Percentiles rank a stretch among this genome's conserved stretches.
phyloP scores from a whole-genome alignment of 192 early-diverging fungal species.

The Phlyctochytrium arcticum region DNA sequence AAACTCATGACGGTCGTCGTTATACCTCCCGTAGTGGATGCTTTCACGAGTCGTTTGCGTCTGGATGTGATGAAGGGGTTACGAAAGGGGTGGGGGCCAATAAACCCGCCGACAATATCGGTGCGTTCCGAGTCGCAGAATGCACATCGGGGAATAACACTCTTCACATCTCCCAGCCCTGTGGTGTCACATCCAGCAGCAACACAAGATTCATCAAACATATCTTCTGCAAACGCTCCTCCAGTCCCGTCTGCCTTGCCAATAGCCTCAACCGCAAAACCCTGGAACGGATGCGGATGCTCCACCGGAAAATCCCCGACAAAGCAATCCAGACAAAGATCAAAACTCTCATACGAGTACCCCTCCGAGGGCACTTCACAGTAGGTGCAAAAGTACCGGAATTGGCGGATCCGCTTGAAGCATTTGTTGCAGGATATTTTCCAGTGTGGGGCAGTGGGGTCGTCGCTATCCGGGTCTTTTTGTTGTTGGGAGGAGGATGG shows the following conservation, averaged over 20 bases:
- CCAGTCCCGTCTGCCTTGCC: too few species aligned
- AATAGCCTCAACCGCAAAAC: slow-evolving; percentile 68
- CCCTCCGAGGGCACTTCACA: slow-evolving; percentile 71
- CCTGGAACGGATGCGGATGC: slow-evolving; percentile 73
- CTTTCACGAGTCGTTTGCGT: neutral
- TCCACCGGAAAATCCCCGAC: slow-evolving; percentile 24
- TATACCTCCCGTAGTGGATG: too few species aligned
- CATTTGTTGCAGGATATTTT: slow-evolving; percentile 77
- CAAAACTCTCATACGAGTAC: slow-evolving; percentile 65
- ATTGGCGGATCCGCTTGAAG: slow-evolving; percentile 71
- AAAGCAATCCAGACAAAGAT: slow-evolving; percentile 54
- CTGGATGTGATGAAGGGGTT: neutral
- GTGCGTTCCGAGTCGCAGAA: slow-evolving; percentile 44
- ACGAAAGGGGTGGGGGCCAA: slow-evolving; percentile 18
- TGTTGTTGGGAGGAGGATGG: too few species aligned
- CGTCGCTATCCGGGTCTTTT: too few species aligned
- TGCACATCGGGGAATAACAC: slow-evolving; percentile 17
- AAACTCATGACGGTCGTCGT: too few species aligned
- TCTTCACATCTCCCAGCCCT: too few species aligned
- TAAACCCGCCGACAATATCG: slow-evolving; percentile 47
- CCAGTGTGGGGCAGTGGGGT: slow-evolving; percentile 53
- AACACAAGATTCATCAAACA: too few species aligned
- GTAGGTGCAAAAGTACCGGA: slow-evolving; percentile 71
- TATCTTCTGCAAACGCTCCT: too few species aligned
- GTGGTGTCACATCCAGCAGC: too few species aligned